phyloP scores from a whole-genome alignment of 2,329 filamentous ascomycete genomes.

The Hypoxylon sp. region DNA sequence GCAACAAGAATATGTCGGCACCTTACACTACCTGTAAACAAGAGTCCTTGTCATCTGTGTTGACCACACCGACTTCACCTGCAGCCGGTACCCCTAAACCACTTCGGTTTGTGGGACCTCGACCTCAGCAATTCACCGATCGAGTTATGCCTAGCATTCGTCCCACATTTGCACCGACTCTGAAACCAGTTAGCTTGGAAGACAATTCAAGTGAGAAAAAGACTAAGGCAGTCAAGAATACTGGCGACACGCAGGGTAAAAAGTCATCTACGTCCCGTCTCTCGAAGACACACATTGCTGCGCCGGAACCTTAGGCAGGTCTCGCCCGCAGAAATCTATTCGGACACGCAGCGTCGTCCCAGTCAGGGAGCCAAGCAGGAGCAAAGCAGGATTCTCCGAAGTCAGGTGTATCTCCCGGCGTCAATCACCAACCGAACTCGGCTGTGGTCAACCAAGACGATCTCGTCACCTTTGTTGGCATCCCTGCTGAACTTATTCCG shows the following conservation, averaged over 20 bases:
- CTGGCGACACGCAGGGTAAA: too few species aligned
- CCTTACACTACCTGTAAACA: background rate
- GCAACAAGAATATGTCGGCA: background rate
- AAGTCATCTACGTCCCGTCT: background rate
- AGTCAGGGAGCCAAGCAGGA: background rate
- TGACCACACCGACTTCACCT: background rate
- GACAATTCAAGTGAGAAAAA: background rate
- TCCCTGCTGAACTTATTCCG: conserved; percentile 7
- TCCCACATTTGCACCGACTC: conserved; percentile 4
- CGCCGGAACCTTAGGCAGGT: conserved; percentile 42
- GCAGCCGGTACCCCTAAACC: background rate
- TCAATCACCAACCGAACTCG: background rate
- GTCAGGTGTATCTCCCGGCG: background rate
- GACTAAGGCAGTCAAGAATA: background rate
- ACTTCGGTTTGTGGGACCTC: conserved; percentile 3
- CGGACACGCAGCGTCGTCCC: background rate
- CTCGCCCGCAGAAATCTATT: conserved; percentile 7
- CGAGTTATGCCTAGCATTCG: conserved; percentile 2
- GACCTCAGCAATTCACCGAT: background rate
- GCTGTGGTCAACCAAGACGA: background rate
- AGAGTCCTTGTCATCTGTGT: background rate
- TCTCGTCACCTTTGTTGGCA: conserved; percentile 29
- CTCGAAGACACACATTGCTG: conserved; percentile 38
- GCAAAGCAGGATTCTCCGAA: background rate
- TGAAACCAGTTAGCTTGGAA: background rate